A percentile compares a stretch with the other conserved stretches of the same genome.
Conservation (phyloP, 108 stramenopile genomes). For the Conticribra guillardii region DNA sequence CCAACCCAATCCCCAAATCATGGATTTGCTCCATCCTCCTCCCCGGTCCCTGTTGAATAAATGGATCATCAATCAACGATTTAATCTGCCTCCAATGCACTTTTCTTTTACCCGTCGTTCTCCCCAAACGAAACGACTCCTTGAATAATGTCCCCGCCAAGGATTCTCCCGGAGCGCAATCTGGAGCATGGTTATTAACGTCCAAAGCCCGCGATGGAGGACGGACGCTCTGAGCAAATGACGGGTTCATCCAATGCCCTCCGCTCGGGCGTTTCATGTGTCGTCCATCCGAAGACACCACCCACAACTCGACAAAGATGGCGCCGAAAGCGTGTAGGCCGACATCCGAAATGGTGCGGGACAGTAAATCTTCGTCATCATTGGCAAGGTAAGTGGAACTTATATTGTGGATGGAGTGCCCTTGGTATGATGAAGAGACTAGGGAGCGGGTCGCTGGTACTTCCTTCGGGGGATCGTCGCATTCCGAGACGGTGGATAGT, state of each 20-base stretch:
- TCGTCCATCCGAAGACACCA: slow-evolving; percentile 18
- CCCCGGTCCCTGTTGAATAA: slow-evolving; percentile 25
- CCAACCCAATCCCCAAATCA: slow-evolving; percentile 34
- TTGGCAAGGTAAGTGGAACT: background rate
- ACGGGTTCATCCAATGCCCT: slow-evolving; percentile 28
- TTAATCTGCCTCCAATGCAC: slow-evolving; percentile 33
- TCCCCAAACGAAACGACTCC: slow-evolving; percentile 7
- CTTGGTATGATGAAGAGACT: background rate
- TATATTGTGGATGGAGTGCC: background rate
- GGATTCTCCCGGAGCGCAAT: slow-evolving; percentile 15
- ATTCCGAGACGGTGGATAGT: too few relatives aligned
- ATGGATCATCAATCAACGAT: slow-evolving; percentile 36
- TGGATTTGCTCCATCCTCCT: slow-evolving; percentile 20
- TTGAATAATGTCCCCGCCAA: slow-evolving; percentile 11
- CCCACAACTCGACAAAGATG: slow-evolving; percentile 52
- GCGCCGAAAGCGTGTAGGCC: slow-evolving; percentile 52
- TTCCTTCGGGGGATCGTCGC: too few relatives aligned
- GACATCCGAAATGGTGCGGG: slow-evolving; percentile 33
- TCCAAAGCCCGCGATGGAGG: background rate
- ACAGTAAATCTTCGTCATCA: slow-evolving; percentile 36
- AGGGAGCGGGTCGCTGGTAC: too few relatives aligned
- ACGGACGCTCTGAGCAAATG: slow-evolving; percentile 1
- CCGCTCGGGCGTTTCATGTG: slow-evolving; percentile 30
- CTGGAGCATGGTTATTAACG: background rate
- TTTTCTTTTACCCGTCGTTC: background rate